Evolutionary conservation across 352 stramenopile genomes (phyloP).

Genomic region (Phytophthora pseudosyringae): DNA sequence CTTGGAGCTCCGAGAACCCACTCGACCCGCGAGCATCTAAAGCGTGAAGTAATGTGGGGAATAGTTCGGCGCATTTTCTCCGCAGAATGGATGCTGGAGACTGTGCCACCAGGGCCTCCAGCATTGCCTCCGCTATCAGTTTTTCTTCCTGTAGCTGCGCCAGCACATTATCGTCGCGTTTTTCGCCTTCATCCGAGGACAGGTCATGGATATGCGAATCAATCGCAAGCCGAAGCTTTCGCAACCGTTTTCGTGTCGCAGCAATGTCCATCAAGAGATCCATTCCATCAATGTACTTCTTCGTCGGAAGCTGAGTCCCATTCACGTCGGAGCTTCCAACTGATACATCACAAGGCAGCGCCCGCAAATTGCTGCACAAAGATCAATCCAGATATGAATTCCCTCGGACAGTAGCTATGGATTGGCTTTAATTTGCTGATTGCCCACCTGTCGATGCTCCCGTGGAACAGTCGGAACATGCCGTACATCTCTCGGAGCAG

Average conservation of each 20-base stretch:
- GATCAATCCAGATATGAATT: neutral
- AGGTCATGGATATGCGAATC: slow-evolving; percentile 22
- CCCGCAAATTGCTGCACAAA: slow-evolving; percentile 35
- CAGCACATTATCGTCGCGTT: slow-evolving; percentile 5
- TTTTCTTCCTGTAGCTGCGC: slow-evolving; percentile 17
- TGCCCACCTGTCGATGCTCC: slow-evolving; percentile 49
- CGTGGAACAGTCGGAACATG: slow-evolving; percentile 63
- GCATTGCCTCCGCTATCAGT: slow-evolving; percentile 24
- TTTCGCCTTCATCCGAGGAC: slow-evolving; percentile 9
- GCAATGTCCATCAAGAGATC: slow-evolving; percentile 52
- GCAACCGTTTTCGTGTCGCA: slow-evolving; percentile 42
- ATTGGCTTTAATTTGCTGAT: neutral
- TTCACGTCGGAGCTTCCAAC: neutral
- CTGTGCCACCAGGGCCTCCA: slow-evolving; percentile 35
- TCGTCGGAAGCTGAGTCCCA: neutral
- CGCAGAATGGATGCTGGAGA: slow-evolving; percentile 44
- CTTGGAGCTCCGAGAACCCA: slow-evolving; percentile 52
- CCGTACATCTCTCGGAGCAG: slow-evolving; percentile 56
- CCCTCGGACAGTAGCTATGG: neutral
- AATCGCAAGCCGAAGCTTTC: slow-evolving; percentile 51
- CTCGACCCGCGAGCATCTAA: slow-evolving; percentile 42
- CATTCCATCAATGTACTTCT: slow-evolving; percentile 51
- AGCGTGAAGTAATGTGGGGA: slow-evolving; percentile 49
- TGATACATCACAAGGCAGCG: slow-evolving; percentile 11
- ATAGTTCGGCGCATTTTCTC: slow-evolving; percentile 42